Percentiles rank a stretch among this genome's conserved stretches.
phyloP scores from a whole-genome alignment of 345 rosid species.

The Eutrema yunnanense region DNA sequence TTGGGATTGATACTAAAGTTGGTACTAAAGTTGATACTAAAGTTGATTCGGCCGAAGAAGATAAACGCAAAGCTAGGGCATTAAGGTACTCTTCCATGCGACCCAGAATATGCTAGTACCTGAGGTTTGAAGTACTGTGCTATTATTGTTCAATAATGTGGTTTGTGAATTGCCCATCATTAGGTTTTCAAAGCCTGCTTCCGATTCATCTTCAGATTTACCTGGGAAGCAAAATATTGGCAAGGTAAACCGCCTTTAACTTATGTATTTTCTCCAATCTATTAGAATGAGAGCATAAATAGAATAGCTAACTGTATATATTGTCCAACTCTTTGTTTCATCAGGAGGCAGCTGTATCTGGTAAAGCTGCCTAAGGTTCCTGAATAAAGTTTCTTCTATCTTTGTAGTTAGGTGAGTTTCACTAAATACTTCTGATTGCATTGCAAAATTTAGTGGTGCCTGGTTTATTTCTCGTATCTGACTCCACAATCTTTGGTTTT shows the following conservation, averaged over 20 bases:
- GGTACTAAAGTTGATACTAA: no score
- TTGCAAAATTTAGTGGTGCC: background rate
- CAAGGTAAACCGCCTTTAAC: constrained; percentile 31
- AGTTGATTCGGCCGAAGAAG: constrained; percentile 58
- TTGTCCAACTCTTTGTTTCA: constrained; percentile 2
- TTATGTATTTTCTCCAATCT: background rate
- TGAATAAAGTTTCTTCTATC: constrained; percentile 28
- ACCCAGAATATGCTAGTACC: background rate
- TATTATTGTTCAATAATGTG: background rate
- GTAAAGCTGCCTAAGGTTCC: constrained; percentile 53
- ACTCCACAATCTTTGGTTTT: background rate
- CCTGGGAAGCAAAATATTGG: constrained; percentile 48
- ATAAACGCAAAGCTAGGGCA: constrained; percentile 79
- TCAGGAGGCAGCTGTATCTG: constrained; percentile 65
- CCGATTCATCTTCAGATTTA: constrained; percentile 40
- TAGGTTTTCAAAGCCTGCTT: constrained; percentile 60
- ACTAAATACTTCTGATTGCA: background rate
- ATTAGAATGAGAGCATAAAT: background rate
- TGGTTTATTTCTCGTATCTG: background rate
- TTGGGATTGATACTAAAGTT: constrained; percentile 22
- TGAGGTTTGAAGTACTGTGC: background rate
- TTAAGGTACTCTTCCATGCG: constrained; percentile 42
- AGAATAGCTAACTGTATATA: background rate
- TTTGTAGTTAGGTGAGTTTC: constrained; percentile 38
- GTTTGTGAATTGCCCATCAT: background rate